Conservation (phyloP, 1,284 basidiomycete genomes). For the Microbotryum silenes-acaulis region DNA sequence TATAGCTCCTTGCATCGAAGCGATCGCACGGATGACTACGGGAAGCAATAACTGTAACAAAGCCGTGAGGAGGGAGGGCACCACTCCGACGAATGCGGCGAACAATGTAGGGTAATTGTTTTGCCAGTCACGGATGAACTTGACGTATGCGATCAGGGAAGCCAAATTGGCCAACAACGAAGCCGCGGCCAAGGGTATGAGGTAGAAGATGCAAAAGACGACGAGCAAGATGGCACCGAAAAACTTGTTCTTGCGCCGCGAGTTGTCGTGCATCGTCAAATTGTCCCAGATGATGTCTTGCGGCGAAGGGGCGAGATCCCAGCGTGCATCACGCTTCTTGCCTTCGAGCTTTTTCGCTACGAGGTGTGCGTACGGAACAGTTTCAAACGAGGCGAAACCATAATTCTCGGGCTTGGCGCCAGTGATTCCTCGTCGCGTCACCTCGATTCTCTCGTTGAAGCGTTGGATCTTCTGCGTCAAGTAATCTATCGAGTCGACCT, state of each 20-base stretch:
- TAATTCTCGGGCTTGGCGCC: constrained; percentile 65
- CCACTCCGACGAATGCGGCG: constrained; percentile 47
- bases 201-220: constrained; percentile 73
- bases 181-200: constrained; percentile 72
- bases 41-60: constrained; percentile 84
- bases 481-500: constrained; percentile 64
- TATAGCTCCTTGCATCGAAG: constrained; percentile 34
- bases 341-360: constrained; percentile 60
- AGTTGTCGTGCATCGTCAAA: constrained; percentile 61
- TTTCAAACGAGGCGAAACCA: constrained; percentile 74
- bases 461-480: constrained; percentile 53
- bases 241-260: constrained; percentile 57
- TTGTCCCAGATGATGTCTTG: constrained; percentile 67
- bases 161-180: constrained; percentile 48
- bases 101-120: constrained; percentile 30
- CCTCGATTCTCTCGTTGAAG: constrained; percentile 63
- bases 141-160: constrained; percentile 51
- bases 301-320: constrained; percentile 58
- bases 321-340: constrained; percentile 64
- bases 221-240: constrained; percentile 68
- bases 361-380: constrained; percentile 80
- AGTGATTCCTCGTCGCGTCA: constrained; percentile 27
- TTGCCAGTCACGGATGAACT: constrained; percentile 64
- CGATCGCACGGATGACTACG: constrained; percentile 61
- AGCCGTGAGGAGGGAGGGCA: constrained; percentile 77